Evolutionary conservation across 2,329 filamentous ascomycete species (phyloP).

Genomic region (Colletotrichum chlorophyti): DNA sequence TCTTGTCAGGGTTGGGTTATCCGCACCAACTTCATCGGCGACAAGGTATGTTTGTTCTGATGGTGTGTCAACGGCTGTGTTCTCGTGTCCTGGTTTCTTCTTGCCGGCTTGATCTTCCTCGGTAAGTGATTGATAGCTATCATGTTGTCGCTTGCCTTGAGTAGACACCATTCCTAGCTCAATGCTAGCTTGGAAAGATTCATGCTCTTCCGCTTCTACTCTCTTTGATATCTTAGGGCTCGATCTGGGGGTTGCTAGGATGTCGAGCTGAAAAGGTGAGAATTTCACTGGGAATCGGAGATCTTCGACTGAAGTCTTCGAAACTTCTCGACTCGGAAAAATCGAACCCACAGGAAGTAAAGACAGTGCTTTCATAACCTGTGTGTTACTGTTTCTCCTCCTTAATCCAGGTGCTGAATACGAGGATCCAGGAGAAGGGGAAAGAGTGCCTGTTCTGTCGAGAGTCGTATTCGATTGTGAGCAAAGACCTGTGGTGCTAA

Average conservation of each 20-base stretch:
- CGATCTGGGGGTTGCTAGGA: conserved; percentile 17
- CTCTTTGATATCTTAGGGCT: conserved; percentile 8
- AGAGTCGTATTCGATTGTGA: background rate
- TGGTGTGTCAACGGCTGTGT: too few relatives aligned
- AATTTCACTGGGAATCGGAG: conserved; percentile 12
- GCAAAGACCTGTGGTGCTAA: conserved; percentile 28
- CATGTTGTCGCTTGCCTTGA: background rate
- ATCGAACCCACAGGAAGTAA: conserved; percentile 45
- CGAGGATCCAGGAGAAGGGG: conserved; percentile 55
- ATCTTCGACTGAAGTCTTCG: conserved; percentile 2
- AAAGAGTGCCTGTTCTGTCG: conserved; percentile 20
- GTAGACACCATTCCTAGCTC: background rate
- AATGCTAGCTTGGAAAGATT: conserved; percentile 19
- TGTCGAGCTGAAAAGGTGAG: conserved; percentile 28
- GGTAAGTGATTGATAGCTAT: conserved; percentile 1
- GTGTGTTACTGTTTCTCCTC: conserved; percentile 56
- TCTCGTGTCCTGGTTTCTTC: too few relatives aligned
- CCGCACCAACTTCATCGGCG: background rate
- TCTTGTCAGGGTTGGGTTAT: conserved; percentile 21
- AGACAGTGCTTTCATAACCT: conserved; percentile 60
- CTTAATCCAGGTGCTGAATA: conserved; percentile 52
- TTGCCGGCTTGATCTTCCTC: background rate
- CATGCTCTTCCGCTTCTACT: conserved; percentile 11
- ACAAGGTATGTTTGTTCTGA: too few relatives aligned
- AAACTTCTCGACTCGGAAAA: background rate